Conservation (phyloP, 2,329 filamentous ascomycete species). For the Aureobasidium uvarum region DNA sequence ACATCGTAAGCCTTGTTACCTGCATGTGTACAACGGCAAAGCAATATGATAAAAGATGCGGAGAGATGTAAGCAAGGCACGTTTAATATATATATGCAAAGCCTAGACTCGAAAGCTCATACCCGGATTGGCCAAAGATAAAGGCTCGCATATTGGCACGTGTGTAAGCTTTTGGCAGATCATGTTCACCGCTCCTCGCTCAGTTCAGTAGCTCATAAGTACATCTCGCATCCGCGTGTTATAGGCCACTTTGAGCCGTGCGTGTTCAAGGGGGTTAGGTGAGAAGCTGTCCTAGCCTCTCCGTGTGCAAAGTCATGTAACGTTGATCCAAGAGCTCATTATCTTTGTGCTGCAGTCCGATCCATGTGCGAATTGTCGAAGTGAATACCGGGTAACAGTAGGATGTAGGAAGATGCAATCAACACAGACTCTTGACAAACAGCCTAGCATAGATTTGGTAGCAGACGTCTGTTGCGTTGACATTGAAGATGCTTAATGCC, state of each 20-base stretch:
- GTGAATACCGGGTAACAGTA: background rate
- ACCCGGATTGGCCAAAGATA: background rate
- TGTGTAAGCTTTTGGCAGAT: slow-evolving; percentile 8
- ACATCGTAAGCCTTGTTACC: background rate
- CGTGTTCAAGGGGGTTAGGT: too few species aligned
- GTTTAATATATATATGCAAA: background rate
- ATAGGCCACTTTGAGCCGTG: background rate
- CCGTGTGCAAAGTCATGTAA: background rate
- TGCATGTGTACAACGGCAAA: background rate
- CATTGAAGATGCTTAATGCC: background rate
- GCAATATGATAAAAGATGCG: background rate
- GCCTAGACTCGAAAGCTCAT: background rate
- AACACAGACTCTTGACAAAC: background rate
- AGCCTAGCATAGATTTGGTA: background rate
- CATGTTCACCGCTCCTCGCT: slow-evolving; percentile 11
- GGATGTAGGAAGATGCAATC: background rate
- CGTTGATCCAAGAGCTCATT: background rate
- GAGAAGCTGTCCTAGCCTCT: background rate
- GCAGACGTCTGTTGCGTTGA: background rate
- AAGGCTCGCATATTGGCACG: slow-evolving; percentile 5
- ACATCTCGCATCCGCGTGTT: background rate
- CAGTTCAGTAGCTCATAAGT: background rate
- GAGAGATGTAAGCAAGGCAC: background rate
- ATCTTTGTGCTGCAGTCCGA: background rate
- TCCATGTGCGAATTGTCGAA: background rate